Percentiles rank a stretch among this genome's conserved stretches.
These are phyloP conservation scores for Canavalia ensiformis DNA, from an alignment of 306 rosid species.

Conservation along the genomic window DNA sequence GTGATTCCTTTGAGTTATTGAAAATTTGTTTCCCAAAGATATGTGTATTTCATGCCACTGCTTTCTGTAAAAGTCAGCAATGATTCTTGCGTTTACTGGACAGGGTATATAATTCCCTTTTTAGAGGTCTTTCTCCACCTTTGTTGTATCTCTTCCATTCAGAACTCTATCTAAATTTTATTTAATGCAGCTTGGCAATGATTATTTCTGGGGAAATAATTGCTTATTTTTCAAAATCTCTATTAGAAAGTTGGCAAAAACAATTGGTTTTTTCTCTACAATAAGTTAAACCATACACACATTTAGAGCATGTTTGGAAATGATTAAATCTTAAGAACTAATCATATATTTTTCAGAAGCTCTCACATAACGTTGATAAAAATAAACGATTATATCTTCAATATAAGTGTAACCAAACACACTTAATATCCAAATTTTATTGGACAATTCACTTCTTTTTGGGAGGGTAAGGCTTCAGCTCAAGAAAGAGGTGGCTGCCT, in stretches of 20 bases:
- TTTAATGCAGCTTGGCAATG: not conserved
- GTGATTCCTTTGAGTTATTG: not conserved
- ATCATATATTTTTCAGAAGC: too few species aligned
- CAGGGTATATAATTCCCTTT: not conserved
- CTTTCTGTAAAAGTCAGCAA: conserved; percentile 8
- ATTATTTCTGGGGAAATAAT: too few species aligned
- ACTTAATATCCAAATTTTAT: not conserved
- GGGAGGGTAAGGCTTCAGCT: conserved; percentile 1
- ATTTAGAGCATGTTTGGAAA: too few species aligned
- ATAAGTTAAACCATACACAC: too few species aligned
- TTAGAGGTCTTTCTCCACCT: conserved; percentile 8
- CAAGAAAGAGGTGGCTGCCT: not conserved
- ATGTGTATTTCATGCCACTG: not conserved
- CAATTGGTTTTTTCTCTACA: too few species aligned
- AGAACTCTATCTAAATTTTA: not conserved
- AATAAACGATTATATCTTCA: too few species aligned
- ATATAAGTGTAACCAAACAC: too few species aligned
- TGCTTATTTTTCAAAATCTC: too few species aligned
- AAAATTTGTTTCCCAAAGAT: conserved; percentile 5
- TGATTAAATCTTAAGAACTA: too few species aligned
- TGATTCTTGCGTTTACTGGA: not conserved
- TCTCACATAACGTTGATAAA: too few species aligned
- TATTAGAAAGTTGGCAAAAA: too few species aligned
- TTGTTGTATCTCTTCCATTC: not conserved
- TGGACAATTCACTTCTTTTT: not conserved